A percentile compares a stretch with the other conserved stretches of the same genome.
phyloP scores from a whole-genome alignment of 352 stramenopile genomes.

The Aphanomyces cochlioides region DNA sequence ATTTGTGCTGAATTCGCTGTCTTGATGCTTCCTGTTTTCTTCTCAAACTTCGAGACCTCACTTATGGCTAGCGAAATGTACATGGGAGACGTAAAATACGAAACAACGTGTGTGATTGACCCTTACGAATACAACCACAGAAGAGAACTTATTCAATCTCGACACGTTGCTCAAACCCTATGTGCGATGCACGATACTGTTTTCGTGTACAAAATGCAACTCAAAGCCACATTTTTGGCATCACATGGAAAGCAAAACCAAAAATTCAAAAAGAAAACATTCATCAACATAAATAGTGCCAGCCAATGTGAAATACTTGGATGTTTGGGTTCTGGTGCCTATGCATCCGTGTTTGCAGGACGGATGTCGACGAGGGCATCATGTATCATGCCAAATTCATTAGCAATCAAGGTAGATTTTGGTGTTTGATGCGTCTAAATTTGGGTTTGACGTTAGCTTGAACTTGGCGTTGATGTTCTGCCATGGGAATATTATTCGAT shows the following conservation, averaged over 20 bases:
- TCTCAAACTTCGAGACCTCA: too few species aligned
- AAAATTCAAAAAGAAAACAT: conserved; percentile 56
- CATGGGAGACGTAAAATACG: too few species aligned
- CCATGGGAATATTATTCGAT: conserved; percentile 80
- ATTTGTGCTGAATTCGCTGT: too few species aligned
- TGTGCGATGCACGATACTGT: neutral
- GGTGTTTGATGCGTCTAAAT: neutral
- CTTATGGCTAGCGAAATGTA: too few species aligned
- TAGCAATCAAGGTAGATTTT: conserved; percentile 62
- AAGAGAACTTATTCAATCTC: conserved; percentile 13
- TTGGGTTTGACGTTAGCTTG: conserved; percentile 41
- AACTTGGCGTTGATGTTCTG: conserved; percentile 63
- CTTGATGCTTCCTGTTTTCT: too few species aligned
- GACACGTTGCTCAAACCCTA: neutral
- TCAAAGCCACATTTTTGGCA: conserved; percentile 41
- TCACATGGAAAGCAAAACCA: conserved; percentile 41
- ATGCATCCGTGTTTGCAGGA: conserved; percentile 69
- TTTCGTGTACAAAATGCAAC: conserved; percentile 5
- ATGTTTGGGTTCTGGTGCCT: conserved; percentile 66
- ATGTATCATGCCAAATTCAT: conserved; percentile 28
- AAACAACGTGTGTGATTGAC: neutral
- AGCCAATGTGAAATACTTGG: conserved; percentile 46
- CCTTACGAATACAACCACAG: conserved; percentile 3
- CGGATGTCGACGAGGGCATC: conserved; percentile 29
- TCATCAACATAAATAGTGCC: conserved; percentile 38